phyloP scores from a whole-genome alignment of 345 rosid genomes.

The Eucalyptus dawsonii region DNA sequence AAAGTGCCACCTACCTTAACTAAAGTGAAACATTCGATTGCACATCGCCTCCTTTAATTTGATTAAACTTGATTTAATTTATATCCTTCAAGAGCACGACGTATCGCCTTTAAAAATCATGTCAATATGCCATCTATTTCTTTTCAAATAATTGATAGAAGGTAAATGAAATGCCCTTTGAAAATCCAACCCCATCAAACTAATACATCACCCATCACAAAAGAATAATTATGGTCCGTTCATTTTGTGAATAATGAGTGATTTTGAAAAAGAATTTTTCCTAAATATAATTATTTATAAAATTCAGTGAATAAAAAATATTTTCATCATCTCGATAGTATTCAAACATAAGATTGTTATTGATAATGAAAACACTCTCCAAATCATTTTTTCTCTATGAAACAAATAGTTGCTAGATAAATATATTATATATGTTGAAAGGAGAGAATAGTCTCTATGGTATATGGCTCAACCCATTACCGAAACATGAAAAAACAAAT shows the following conservation, averaged over 20 bases:
- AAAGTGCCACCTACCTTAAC: background rate
- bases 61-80: background rate
- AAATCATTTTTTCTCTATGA: rapidly evolving
- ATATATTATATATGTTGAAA: background rate
- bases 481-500: background rate
- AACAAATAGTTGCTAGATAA: background rate
- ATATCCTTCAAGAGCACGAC: background rate
- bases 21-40: background rate
- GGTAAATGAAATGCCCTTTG: background rate
- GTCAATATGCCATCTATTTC: background rate
- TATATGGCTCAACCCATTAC: background rate
- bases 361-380: background rate
- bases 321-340: background rate
- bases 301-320: background rate
- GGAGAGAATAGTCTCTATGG: no score
- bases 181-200: background rate
- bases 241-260: background rate
- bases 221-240: background rate
- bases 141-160: background rate
- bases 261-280: background rate
- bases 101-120: background rate
- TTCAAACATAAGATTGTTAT: background rate
- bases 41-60: background rate
- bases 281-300: background rate
- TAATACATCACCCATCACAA: background rate